Percentiles rank a stretch among this genome's conserved stretches.
These are phyloP conservation scores for Beta lomatogona DNA, from an alignment of 179 eudicot genomes.

Conservation along the genomic window DNA sequence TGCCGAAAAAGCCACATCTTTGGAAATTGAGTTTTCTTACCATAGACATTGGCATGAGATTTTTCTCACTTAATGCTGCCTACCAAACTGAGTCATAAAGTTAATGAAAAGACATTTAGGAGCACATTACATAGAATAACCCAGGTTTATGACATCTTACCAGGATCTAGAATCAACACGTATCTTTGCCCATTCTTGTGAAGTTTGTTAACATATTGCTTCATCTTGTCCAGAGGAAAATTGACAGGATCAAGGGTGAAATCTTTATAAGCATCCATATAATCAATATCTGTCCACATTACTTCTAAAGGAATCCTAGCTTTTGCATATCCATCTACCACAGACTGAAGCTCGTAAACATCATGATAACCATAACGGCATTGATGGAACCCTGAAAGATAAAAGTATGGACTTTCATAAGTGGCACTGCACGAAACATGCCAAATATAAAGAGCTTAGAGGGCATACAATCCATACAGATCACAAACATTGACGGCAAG, in stretches of 20 bases:
- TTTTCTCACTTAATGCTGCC: too few species aligned
- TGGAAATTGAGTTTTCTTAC: too few species aligned
- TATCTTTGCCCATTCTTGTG: conserved; percentile 63
- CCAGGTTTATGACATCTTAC: conserved; percentile 28
- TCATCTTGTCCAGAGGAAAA: conserved; percentile 58
- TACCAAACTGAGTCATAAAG: too few species aligned
- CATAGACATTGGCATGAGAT: background rate
- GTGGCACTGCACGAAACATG: background rate
- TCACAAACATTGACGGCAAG: background rate
- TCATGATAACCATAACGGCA: conserved; percentile 68
- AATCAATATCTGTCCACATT: conserved; percentile 82
- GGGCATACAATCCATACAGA: background rate
- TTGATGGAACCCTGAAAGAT: conserved; percentile 65
- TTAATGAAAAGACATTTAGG: too few species aligned
- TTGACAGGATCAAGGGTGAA: conserved; percentile 71
- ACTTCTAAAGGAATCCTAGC: conserved; percentile 70
- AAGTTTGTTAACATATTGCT: conserved; percentile 46
- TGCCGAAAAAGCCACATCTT: too few species aligned
- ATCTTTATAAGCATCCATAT: conserved; percentile 73
- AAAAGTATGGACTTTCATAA: too few species aligned
- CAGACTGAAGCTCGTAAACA: conserved; percentile 53
- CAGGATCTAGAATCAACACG: conserved; percentile 72
- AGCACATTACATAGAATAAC: too few species aligned
- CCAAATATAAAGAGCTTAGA: background rate
- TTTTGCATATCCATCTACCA: conserved; percentile 58